Percentiles rank a stretch among this genome's conserved stretches.
These are phyloP conservation scores for Quercus bicolor DNA, from an alignment of 306 rosid genomes.

Conservation along the genomic window DNA sequence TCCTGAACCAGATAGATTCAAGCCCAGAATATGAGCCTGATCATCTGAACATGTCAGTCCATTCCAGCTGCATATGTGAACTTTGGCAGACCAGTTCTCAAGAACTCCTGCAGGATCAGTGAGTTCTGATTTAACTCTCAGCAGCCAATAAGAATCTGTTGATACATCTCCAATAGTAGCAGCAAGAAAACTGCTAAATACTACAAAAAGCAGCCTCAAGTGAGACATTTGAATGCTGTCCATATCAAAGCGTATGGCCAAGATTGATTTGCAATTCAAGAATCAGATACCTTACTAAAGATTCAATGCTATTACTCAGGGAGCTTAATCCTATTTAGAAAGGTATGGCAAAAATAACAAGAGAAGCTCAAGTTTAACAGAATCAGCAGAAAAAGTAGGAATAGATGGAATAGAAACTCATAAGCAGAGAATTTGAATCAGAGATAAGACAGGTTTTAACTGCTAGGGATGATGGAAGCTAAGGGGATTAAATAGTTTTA, in stretches of 20 bases:
- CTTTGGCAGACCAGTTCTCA: constrained; percentile 62
- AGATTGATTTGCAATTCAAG: constrained; percentile 29
- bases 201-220: constrained; percentile 40
- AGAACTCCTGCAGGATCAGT: constrained; percentile 58
- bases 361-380: constrained; percentile 9
- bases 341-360: constrained; percentile 12
- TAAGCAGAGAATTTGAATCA: constrained; percentile 25
- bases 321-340: constrained; percentile 26
- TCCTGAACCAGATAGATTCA: constrained; percentile 70
- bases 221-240: constrained; percentile 37
- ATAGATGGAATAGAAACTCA: constrained; percentile 19
- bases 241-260: constrained; percentile 32
- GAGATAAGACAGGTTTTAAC: constrained; percentile 18
- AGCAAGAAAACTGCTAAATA: constrained; percentile 32
- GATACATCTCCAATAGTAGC: constrained; percentile 37
- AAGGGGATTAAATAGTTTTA: constrained; percentile 47
- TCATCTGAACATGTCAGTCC: constrained; percentile 66
- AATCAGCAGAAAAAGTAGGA: constrained; percentile 15
- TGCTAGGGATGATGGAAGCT: constrained; percentile 21
- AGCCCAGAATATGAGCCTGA: constrained; percentile 41
- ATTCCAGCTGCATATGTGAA: constrained; percentile 63
- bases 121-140: constrained; percentile 63
- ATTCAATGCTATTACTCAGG: constrained; percentile 21
- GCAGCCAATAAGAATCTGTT: constrained; percentile 58
- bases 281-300: constrained; percentile 25